These are phyloP conservation scores for Fusarium equiseti DNA, from an alignment of 2,329 filamentous ascomycete genomes.

Conservation along the genomic window DNA sequence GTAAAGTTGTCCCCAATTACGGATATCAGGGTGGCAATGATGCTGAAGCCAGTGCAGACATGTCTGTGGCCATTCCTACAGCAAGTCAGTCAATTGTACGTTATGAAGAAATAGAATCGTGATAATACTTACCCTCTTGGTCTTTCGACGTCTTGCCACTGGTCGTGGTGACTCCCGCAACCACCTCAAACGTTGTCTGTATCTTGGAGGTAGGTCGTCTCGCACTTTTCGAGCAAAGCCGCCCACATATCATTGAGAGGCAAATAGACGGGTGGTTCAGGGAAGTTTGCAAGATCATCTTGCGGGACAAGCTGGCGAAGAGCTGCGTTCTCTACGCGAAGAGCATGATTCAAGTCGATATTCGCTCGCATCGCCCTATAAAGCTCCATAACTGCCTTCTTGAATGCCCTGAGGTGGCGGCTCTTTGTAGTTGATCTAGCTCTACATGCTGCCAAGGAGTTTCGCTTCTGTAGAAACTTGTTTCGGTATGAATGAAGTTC, in stretches of 20 bases:
- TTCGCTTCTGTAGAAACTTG: neutral
- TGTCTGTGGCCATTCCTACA: conserved; percentile 21
- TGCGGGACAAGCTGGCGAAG: neutral
- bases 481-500: neutral
- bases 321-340: neutral
- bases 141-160: neutral
- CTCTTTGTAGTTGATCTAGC: accelerated
- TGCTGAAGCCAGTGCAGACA: neutral
- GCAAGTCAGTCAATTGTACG: neutral
- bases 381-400: conserved; percentile 2
- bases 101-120: accelerated
- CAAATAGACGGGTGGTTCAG: neutral
- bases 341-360: neutral
- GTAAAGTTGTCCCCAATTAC: conserved; percentile 24
- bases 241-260: neutral
- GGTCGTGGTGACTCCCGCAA: neutral
- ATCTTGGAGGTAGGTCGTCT: accelerated
- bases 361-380: neutral
- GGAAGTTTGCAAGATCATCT: neutral
- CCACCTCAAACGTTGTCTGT: accelerated
- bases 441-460: neutral
- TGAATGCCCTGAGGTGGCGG: accelerated
- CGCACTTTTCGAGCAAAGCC: neutral
- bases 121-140: conserved; percentile 10
- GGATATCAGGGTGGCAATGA: accelerated